Percentiles rank a stretch among this genome's conserved stretches.
These are phyloP conservation scores for Auricularia auricula-judae DNA, from an alignment of 768 basidiomycete species.

Conservation along the genomic window DNA sequence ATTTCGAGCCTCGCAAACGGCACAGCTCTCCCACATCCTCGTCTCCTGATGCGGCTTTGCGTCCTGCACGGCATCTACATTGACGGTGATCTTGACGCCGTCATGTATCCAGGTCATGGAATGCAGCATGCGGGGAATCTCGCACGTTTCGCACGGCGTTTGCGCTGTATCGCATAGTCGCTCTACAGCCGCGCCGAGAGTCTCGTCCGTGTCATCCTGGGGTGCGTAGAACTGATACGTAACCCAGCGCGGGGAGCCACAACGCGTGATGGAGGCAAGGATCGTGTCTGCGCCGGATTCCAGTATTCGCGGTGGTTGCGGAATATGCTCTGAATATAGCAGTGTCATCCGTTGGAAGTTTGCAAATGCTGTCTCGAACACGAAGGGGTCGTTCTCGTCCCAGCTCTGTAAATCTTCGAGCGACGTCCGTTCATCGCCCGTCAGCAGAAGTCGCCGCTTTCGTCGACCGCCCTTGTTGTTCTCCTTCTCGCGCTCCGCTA, in stretches of 20 bases:
- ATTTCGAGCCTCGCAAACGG: constrained; percentile 31
- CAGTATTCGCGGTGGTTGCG: constrained; percentile 1
- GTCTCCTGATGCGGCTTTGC: constrained; percentile 17
- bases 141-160: constrained; percentile 15
- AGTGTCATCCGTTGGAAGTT: constrained; percentile 52
- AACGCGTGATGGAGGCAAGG: constrained; percentile 18
- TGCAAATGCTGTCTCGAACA: constrained; percentile 29
- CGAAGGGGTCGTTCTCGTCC: constrained; percentile 32
- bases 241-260: constrained; percentile 37
- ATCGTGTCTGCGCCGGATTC: constrained; percentile 11
- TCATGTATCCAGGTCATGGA: constrained; percentile 32
- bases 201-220: constrained; percentile 15
- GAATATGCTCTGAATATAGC: constrained; percentile 33
- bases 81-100: constrained; percentile 19
- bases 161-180: constrained; percentile 2
- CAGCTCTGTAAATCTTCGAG: constrained; percentile 49
- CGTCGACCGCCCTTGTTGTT: constrained; percentile 4
- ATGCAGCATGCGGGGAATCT: constrained; percentile 29
- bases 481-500: constrained; percentile 38
- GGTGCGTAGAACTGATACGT: constrained; percentile 42
- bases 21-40: constrained; percentile 40
- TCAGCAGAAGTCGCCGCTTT: constrained; percentile 28
- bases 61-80: constrained; percentile 7
- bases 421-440: constrained; percentile 47
- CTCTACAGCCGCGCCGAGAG: constrained; percentile 7